A percentile compares a stretch with the other conserved stretches of the same genome.
Conservation (phyloP, 1,284 basidiomycete genomes). For the Phaffia rhodozyma region DNA sequence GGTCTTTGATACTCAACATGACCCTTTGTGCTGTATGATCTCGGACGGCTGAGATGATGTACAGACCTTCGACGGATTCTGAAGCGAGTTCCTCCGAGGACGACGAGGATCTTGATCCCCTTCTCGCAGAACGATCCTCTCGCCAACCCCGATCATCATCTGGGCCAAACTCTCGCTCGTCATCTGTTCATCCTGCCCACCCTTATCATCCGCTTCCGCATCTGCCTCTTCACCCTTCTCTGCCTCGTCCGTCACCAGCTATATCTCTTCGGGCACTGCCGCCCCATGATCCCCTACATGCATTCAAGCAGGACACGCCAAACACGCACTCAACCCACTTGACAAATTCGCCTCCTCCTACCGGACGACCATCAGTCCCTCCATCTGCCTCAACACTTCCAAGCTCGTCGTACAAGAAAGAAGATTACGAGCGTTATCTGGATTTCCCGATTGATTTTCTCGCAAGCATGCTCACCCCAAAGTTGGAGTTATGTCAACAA, state of each 20-base stretch:
- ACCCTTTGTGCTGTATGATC: neutral
- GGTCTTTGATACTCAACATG: neutral
- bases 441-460: constrained; percentile 73
- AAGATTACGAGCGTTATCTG: constrained; percentile 56
- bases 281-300: neutral
- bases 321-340: neutral
- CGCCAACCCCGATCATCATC: neutral
- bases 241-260: neutral
- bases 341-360: neutral
- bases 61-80: neutral
- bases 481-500: constrained; percentile 71
- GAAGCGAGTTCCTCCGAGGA: constrained; percentile 7
- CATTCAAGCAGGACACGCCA: neutral
- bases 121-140: neutral
- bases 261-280: neutral
- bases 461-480: constrained; percentile 67
- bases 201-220: neutral
- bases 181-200: neutral
- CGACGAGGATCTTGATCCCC: constrained; percentile 2
- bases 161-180: neutral
- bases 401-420: constrained; percentile 23
- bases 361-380: neutral
- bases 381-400: neutral
- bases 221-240: neutral
- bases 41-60: neutral